Evolutionary conservation across 768 basidiomycete species (phyloP).

Genomic region (Tulasnella calospora): DNA sequence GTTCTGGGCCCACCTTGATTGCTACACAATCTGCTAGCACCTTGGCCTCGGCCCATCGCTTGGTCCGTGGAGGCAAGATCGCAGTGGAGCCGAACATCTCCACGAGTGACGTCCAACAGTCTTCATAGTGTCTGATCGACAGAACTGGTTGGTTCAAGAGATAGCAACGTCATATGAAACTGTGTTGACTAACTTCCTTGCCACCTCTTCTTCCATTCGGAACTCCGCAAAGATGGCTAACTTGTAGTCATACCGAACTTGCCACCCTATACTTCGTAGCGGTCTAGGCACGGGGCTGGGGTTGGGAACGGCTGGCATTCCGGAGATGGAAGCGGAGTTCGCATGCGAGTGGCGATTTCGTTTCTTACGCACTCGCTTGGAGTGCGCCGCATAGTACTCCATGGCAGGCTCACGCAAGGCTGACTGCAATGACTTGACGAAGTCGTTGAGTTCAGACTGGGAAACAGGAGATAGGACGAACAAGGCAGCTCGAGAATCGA

Average conservation of each 20-base stretch:
- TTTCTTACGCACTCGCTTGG: slow-evolving; percentile 86
- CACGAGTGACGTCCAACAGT: slow-evolving; percentile 76
- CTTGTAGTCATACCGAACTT: slow-evolving; percentile 95
- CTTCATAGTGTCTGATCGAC: slow-evolving; percentile 77
- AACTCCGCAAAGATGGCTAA: slow-evolving; percentile 96
- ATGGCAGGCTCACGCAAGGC: slow-evolving; percentile 83
- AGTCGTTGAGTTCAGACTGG: slow-evolving; percentile 78
- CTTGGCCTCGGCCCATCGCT: slow-evolving; percentile 97
- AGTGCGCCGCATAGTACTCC: slow-evolving; percentile 91
- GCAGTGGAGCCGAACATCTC: slow-evolving; percentile 87
- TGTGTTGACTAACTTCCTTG: slow-evolving; percentile 64
- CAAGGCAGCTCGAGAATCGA: slow-evolving; percentile 86
- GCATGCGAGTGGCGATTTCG: slow-evolving; percentile 38
- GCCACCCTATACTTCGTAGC: slow-evolving; percentile 85
- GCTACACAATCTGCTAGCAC: slow-evolving; percentile 92
- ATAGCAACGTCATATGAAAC: background rate
- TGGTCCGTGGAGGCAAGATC: slow-evolving; percentile 84
- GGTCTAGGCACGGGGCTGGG: slow-evolving; percentile 42
- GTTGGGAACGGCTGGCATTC: slow-evolving; percentile 25
- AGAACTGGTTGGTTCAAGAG: background rate
- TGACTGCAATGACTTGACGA: slow-evolving; percentile 81
- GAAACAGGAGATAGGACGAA: slow-evolving; percentile 94
- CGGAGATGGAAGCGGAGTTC: slow-evolving; percentile 41
- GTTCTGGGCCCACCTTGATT: slow-evolving; percentile 58
- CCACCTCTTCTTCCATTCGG: slow-evolving; percentile 84